A percentile compares a stretch with the other conserved stretches of the same genome.
These are phyloP conservation scores for Lasiosphaeria ovina DNA, from an alignment of 495 filamentous ascomycete species.

Conservation along the genomic window DNA sequence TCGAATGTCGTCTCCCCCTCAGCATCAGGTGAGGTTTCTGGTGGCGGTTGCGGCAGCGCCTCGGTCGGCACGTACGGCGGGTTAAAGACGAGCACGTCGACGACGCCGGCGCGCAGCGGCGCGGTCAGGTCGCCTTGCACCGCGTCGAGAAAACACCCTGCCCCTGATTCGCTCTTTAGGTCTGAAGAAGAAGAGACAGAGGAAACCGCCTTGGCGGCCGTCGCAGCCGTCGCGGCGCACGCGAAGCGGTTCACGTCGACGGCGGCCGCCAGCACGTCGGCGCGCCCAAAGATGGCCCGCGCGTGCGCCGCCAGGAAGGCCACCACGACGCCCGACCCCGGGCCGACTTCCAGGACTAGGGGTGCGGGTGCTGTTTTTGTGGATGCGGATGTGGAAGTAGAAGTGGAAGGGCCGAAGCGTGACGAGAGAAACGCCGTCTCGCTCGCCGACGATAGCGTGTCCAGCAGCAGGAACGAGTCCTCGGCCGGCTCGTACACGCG, in stretches of 20 bases:
- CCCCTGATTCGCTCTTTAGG: neutral
- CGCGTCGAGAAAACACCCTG: conserved; percentile 55
- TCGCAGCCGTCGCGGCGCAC: conserved; percentile 64
- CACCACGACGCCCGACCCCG: conserved; percentile 87
- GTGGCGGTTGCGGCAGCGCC: conserved; percentile 53
- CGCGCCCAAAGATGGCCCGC: conserved; percentile 65
- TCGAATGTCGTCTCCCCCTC: conserved; percentile 47
- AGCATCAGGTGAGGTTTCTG: neutral
- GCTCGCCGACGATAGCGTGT: conserved; percentile 73
- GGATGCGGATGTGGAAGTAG: conserved; percentile 37
- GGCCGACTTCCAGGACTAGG: conserved; percentile 80
- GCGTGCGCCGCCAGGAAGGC: conserved; percentile 82
- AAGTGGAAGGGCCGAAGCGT: conserved; percentile 45
- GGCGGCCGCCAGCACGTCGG: conserved; percentile 66
- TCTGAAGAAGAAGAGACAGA: conserved; percentile 20
- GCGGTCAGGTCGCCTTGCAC: conserved; percentile 64
- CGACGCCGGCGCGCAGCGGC: conserved; percentile 50
- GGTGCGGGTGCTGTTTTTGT: conserved; percentile 6
- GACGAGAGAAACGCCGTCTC: conserved; percentile 70
- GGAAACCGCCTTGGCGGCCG: conserved; percentile 52
- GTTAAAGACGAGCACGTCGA: conserved; percentile 93
- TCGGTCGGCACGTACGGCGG: conserved; percentile 91
- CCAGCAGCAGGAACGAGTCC: conserved; percentile 91
- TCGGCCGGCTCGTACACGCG: conserved; percentile 91
- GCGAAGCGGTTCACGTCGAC: conserved; percentile 82